These are phyloP conservation scores for Rhazya stricta DNA, from an alignment of 257 asterid species.

Conservation along the genomic window DNA sequence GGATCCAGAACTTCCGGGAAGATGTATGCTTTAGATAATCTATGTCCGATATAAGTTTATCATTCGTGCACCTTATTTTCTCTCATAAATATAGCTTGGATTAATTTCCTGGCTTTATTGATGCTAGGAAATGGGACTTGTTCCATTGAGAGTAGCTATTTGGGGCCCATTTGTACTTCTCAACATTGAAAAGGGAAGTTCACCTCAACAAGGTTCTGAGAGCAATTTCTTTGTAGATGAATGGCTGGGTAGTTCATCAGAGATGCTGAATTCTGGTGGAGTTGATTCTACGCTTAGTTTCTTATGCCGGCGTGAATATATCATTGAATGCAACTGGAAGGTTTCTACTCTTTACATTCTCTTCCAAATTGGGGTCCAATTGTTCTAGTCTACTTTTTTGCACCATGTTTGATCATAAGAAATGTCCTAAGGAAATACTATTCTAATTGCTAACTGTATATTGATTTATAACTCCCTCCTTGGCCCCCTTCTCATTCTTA, in stretches of 20 bases:
- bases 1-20: slow-evolving; percentile 70
- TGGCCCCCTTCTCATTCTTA: neutral
- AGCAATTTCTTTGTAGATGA: slow-evolving; percentile 40
- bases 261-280: slow-evolving; percentile 47
- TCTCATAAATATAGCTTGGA: neutral
- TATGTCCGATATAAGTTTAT: neutral
- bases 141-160: slow-evolving; percentile 51
- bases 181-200: slow-evolving; percentile 36
- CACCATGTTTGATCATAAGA: neutral
- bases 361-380: neutral
- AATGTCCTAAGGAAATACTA: neutral
- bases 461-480: neutral
- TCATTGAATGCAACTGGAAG: slow-evolving; percentile 91
- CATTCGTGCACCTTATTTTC: neutral
- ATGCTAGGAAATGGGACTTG: slow-evolving; percentile 76
- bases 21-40: slow-evolving; percentile 33
- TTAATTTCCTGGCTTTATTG: slow-evolving; percentile 22
- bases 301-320: slow-evolving; percentile 61
- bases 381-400: neutral
- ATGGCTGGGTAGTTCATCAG: slow-evolving; percentile 77
- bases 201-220: slow-evolving; percentile 28
- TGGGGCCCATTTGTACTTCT: slow-evolving; percentile 91
- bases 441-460: neutral
- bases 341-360: slow-evolving; percentile 31
- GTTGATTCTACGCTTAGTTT: slow-evolving; percentile 55